These are phyloP conservation scores for Vinca minor DNA, from an alignment of 257 asterid genomes.

Conservation along the genomic window DNA sequence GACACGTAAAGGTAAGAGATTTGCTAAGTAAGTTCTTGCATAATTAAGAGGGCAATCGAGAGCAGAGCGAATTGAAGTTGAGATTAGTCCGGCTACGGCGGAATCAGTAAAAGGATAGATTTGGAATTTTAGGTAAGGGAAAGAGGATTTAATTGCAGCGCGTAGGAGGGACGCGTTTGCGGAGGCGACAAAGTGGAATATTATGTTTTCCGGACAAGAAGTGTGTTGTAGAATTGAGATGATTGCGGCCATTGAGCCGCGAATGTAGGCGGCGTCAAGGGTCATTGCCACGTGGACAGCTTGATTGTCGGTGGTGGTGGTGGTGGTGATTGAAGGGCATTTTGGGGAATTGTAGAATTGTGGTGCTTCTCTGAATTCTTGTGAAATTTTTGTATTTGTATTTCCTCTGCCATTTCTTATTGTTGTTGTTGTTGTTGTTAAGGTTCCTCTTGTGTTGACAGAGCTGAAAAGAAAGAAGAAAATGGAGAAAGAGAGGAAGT, in stretches of 20 bases:
- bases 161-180: slow-evolving; percentile 37
- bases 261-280: slow-evolving; percentile 64
- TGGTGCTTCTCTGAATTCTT: slow-evolving; percentile 75
- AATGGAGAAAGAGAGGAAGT: slow-evolving; percentile 22
- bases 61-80: slow-evolving; percentile 93
- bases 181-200: slow-evolving; percentile 68
- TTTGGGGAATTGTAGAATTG: slow-evolving; percentile 64
- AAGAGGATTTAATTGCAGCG: slow-evolving; percentile 46
- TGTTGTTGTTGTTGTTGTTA: slow-evolving; percentile 1
- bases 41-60: slow-evolving; percentile 89
- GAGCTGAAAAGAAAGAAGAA: slow-evolving; percentile 14
- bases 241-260: slow-evolving; percentile 91
- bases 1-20: slow-evolving; percentile 64
- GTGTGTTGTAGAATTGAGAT: slow-evolving; percentile 78
- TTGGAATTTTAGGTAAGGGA: slow-evolving; percentile 61
- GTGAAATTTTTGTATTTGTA: slow-evolving; percentile 10
- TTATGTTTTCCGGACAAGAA: slow-evolving; percentile 66
- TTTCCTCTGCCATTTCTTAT: slow-evolving; percentile 8
- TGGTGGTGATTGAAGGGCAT: slow-evolving; percentile 38
- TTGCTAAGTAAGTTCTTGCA: slow-evolving; percentile 80
- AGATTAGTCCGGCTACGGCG: slow-evolving; percentile 58
- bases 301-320: neutral
- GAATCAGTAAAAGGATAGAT: slow-evolving; percentile 53
- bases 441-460: neutral
- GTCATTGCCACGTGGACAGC: slow-evolving; percentile 90